These are phyloP conservation scores for Rubia tinctorum DNA, from an alignment of 305 asterid species.

Conservation along the genomic window DNA sequence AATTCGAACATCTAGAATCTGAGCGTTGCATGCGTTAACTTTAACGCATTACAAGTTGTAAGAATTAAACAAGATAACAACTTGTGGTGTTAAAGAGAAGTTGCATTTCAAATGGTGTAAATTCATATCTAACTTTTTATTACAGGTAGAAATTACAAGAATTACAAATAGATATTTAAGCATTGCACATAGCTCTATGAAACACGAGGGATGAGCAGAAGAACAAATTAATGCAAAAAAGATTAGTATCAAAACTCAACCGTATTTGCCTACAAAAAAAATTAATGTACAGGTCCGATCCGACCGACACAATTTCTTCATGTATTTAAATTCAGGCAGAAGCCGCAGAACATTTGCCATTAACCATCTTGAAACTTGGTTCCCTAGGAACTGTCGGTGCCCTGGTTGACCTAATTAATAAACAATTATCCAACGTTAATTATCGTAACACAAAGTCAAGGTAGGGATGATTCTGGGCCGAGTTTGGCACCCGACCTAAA, in stretches of 20 bases:
- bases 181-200: background rate
- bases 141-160: background rate
- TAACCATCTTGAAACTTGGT: slow-evolving; percentile 46
- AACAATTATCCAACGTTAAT: background rate
- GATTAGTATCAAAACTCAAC: background rate
- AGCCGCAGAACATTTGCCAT: slow-evolving; percentile 35
- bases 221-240: background rate
- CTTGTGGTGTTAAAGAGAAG: too few relatives aligned
- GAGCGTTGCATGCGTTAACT: too few relatives aligned
- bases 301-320: background rate
- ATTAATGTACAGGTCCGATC: too few relatives aligned
- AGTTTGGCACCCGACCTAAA: too few relatives aligned
- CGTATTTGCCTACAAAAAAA: background rate
- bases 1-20: too few relatives aligned
- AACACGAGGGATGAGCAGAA: background rate
- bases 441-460: background rate
- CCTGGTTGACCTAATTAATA: slow-evolving; percentile 50
- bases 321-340: background rate
- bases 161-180: background rate
- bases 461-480: too few relatives aligned
- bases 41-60: too few relatives aligned
- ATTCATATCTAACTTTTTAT: background rate
- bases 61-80: too few relatives aligned
- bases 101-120: too few relatives aligned
- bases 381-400: slow-evolving; percentile 72